Evolutionary conservation across 176 grass and related monocot genomes (phyloP), one percentile per base, ranked within the genome.

Genomic region (Pharus latifolius): DNA sequence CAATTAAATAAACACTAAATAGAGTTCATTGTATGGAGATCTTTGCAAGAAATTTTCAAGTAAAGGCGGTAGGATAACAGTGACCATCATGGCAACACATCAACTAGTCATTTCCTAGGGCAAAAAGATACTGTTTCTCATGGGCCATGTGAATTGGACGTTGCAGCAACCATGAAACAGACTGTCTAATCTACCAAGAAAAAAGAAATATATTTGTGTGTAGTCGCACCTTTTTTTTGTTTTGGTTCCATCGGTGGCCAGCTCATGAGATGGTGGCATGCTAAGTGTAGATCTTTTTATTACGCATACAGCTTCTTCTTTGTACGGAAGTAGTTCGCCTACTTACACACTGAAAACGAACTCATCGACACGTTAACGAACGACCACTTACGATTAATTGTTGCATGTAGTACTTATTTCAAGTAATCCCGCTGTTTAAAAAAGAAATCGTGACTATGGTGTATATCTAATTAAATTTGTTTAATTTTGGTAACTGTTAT

Each of bases 61-160:
- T 9, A 7, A 3, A 51, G 41, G 38, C 16, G 38, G 73, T 71
- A 77, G 81, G 81, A 77, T 47, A 57, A 65, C 20, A 27, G 82
- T 79, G 35, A 35, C 69, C 69, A 79, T 79, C 82, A 67, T 16
- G 5, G 29, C 57, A 56, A 5, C 73, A 9, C 66, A 41, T 68
- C 59, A 33, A 54, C 27, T 57, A 25, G 40, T 65, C 58, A 16
- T 66, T 50, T 32, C 17, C 54, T 65, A 60, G 32, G 47, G 33
- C 10, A 47, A 32, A 14, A 48, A 64, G 38, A 64, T 5, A 72
- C 41, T 44, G 38, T 20, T 69, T 46, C 63, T 55, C 19, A 56
- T 47, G 58, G 55, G 16, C 55, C 58, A 49, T 30, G 45, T 41
- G 80, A 76, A 44, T 34, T 53, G 38, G 72, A 76, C 80, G 72